phyloP scores from a whole-genome alignment of 495 filamentous ascomycete species.

The Cercophora scortea region DNA sequence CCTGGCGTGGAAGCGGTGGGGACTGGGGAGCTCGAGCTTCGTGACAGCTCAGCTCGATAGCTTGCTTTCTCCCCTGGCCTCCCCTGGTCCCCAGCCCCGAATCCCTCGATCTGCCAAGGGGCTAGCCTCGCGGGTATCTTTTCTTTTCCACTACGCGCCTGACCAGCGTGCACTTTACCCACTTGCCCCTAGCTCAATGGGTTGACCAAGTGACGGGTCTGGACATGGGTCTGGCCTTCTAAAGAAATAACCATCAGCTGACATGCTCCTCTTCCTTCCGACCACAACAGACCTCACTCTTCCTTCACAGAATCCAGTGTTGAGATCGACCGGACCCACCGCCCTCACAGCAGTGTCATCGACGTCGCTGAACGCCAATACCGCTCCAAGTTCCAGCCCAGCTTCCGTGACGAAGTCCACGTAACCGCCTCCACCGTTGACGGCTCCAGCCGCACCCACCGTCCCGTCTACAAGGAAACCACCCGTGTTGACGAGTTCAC shows the following conservation, averaged over 20 bases:
- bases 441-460: slow-evolving; percentile 26
- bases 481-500: slow-evolving; percentile 42
- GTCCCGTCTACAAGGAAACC: slow-evolving; percentile 20
- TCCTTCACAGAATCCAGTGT: slow-evolving; percentile 57
- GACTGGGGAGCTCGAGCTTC: background rate
- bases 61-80: too few relatives aligned
- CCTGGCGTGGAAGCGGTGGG: too few relatives aligned
- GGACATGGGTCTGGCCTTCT: background rate
- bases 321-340: slow-evolving; percentile 45
- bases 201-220: slow-evolving; percentile 23
- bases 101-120: too few relatives aligned
- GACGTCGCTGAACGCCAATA: slow-evolving; percentile 82
- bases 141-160: slow-evolving; percentile 1
- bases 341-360: slow-evolving; percentile 48
- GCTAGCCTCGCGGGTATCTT: background rate
- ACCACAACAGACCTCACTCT: slow-evolving; percentile 38
- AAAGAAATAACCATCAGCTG: background rate
- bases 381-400: slow-evolving; percentile 67
- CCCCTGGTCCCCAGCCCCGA: too few relatives aligned
- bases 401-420: slow-evolving; percentile 49
- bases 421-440: slow-evolving; percentile 46
- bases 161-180: background rate
- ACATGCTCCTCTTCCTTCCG: background rate
- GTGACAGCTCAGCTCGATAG: background rate
- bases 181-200: slow-evolving; percentile 1